A percentile compares a stretch with the other conserved stretches of the same genome.
phyloP scores from a whole-genome alignment of 2,329 filamentous ascomycete species.

The Calonectria pteridis region DNA sequence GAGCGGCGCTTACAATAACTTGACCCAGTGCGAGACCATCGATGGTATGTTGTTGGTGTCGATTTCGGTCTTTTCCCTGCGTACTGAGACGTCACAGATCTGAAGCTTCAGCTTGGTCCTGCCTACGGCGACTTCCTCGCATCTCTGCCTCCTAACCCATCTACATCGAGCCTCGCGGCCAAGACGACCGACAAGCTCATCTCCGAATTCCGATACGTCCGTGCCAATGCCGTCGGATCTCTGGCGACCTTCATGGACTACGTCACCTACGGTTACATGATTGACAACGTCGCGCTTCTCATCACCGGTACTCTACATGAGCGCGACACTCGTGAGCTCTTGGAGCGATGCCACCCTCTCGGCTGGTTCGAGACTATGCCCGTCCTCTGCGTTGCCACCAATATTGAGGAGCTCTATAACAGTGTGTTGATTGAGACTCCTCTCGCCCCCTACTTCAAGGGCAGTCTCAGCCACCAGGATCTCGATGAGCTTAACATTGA shows the following conservation, averaged over 20 bases:
- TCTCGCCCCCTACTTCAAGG: slow-evolving; percentile 96
- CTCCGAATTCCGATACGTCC: slow-evolving; percentile 95
- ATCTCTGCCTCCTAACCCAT: slow-evolving; percentile 93
- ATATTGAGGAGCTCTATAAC: slow-evolving; percentile 99
- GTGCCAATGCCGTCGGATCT: slow-evolving; percentile 91
- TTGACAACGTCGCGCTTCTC: slow-evolving; percentile 97
- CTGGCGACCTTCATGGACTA: slow-evolving; percentile 98
- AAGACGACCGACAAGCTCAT: slow-evolving; percentile 99
- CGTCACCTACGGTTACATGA: slow-evolving; percentile 99
- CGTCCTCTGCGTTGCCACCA: slow-evolving; percentile 96
- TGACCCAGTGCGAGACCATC: slow-evolving; percentile 97
- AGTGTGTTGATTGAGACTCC: slow-evolving; percentile 97
- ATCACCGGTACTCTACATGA: slow-evolving; percentile 99
- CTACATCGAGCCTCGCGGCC: slow-evolving; percentile 91
- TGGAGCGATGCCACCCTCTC: slow-evolving; percentile 95
- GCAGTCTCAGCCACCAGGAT: slow-evolving; percentile 94
- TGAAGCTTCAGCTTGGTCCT: slow-evolving; percentile 96
- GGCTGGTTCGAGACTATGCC: slow-evolving; percentile 99
- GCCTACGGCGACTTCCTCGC: slow-evolving; percentile 98
- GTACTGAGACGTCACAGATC: slow-evolving; percentile 69
- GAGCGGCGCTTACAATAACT: slow-evolving; percentile 90
- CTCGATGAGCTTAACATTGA: slow-evolving; percentile 99
- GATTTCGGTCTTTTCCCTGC: background rate
- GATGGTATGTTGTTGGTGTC: slow-evolving; percentile 74
- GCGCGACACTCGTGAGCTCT: slow-evolving; percentile 92